Conservation (phyloP, 768 basidiomycete species). For the Lactarius akahatsu region DNA sequence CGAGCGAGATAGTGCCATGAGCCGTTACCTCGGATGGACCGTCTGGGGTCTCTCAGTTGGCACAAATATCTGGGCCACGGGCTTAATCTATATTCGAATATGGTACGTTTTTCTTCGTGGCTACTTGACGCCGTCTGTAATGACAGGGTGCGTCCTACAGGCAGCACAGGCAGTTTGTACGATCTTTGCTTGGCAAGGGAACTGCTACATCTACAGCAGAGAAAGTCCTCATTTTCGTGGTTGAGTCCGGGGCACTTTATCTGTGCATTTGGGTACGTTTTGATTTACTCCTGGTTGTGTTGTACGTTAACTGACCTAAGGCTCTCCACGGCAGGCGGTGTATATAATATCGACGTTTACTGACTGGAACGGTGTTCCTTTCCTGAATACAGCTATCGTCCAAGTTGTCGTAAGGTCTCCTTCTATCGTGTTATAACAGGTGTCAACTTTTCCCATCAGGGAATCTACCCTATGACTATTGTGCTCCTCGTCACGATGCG, state of each 20-base stretch:
- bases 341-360: not conserved
- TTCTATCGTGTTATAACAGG: not conserved
- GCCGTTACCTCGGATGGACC: not conserved
- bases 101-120: constrained; percentile 9
- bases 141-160: not conserved
- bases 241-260: constrained; percentile 18
- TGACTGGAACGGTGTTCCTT: not conserved
- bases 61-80: constrained; percentile 21
- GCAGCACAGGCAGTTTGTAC: constrained; percentile 12
- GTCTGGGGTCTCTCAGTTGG: not conserved
- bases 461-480: constrained; percentile 17
- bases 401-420: constrained; percentile 16
- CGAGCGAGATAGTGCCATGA: not conserved
- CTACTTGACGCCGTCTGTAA: not conserved
- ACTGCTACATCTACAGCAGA: not conserved
- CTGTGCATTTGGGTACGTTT: constrained; percentile 12
- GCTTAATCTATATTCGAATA: constrained; percentile 17
- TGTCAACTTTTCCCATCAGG: not conserved
- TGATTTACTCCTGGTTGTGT: not conserved
- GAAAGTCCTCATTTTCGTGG: constrained; percentile 5
- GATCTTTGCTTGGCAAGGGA: not conserved
- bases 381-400: not conserved
- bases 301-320: not conserved
- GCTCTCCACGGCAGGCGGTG: not conserved
- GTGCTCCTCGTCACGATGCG: constrained; percentile 17